A percentile compares a stretch with the other conserved stretches of the same genome.
These are phyloP conservation scores for Calonectria honghensis DNA, from an alignment of 2,329 filamentous ascomycete genomes.

Conservation along the genomic window DNA sequence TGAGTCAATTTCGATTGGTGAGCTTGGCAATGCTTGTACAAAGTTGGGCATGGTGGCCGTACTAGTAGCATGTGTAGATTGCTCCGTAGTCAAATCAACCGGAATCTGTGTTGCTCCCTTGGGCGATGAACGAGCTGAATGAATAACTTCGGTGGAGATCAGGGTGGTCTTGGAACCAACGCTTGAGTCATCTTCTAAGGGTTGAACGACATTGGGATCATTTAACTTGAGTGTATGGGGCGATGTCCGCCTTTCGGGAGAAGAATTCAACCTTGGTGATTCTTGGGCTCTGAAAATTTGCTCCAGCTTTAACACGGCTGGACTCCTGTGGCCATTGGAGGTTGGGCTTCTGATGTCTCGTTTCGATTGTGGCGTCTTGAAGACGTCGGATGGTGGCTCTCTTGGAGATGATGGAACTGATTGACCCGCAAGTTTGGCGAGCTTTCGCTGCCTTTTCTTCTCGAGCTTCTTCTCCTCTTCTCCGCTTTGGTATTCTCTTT, in stretches of 20 bases:
- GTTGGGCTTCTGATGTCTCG: constrained; percentile 33
- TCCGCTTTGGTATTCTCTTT: constrained; percentile 72
- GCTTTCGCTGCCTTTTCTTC: constrained; percentile 55
- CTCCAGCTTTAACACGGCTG: constrained; percentile 18
- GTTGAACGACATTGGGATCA: constrained; percentile 43
- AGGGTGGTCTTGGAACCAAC: constrained; percentile 46
- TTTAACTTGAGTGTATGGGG: constrained; percentile 36
- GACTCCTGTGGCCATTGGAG: constrained; percentile 31
- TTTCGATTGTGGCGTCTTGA: constrained; percentile 41
- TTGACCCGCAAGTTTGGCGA: constrained; percentile 52
- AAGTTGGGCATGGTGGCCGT: constrained; percentile 37
- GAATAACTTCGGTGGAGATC: constrained; percentile 44
- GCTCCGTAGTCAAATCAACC: constrained; percentile 41
- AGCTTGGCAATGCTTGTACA: constrained; percentile 44
- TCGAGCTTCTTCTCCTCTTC: constrained; percentile 62
- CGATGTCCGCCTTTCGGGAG: constrained; percentile 35
- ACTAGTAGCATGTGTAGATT: neutral
- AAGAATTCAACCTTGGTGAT: constrained; percentile 19
- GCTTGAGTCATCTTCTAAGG: constrained; percentile 47
- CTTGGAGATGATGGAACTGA: constrained; percentile 44
- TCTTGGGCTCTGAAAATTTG: constrained; percentile 24
- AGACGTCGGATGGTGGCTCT: constrained; percentile 34
- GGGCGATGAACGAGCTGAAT: constrained; percentile 52
- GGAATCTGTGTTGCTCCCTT: constrained; percentile 36
- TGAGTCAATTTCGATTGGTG: constrained; percentile 30